Conservation (phyloP, 1,139 yeast species). For the Suhomyces taliae region DNA sequence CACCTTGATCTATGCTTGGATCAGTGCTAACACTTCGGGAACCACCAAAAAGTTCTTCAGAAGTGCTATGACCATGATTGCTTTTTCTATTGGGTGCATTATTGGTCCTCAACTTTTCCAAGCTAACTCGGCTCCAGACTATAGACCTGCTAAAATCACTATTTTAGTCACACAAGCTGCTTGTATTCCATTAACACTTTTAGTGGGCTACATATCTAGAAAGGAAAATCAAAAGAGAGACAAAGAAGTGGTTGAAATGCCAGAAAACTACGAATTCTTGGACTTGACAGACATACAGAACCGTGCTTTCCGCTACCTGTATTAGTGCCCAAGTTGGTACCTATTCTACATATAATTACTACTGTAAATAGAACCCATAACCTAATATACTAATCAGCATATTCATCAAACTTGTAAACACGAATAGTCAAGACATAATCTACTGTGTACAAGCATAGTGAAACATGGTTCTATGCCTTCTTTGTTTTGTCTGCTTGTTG, state of each 20-base stretch:
- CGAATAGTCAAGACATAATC: too few relatives aligned
- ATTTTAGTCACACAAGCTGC: conserved; percentile 32
- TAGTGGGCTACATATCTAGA: conserved; percentile 26
- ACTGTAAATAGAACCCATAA: too few relatives aligned
- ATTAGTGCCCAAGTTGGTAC: background rate
- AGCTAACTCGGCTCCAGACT: conserved; percentile 27
- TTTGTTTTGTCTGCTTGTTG: too few relatives aligned
- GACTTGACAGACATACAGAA: conserved; percentile 23
- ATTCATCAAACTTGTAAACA: too few relatives aligned
- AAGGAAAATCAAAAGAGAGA: conserved; percentile 30
- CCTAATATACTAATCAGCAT: too few relatives aligned
- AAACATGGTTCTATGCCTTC: too few relatives aligned
- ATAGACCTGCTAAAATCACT: conserved; percentile 37
- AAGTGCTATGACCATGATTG: conserved; percentile 25
- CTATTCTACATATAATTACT: too few relatives aligned
- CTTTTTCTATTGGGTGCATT: conserved; percentile 36
- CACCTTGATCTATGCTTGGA: conserved; percentile 20
- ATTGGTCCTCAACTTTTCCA: conserved; percentile 44
- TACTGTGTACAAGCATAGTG: too few relatives aligned
- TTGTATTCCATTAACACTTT: conserved; percentile 31
- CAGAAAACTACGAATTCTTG: conserved; percentile 27
- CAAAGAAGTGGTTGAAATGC: conserved; percentile 15
- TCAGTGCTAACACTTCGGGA: conserved; percentile 19
- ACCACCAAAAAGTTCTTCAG: conserved; percentile 18
- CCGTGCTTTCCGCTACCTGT: conserved; percentile 17